These are phyloP conservation scores for Perkinsus chesapeaki DNA, from an alignment of 169 alveolate genomes.

Conservation along the genomic window DNA sequence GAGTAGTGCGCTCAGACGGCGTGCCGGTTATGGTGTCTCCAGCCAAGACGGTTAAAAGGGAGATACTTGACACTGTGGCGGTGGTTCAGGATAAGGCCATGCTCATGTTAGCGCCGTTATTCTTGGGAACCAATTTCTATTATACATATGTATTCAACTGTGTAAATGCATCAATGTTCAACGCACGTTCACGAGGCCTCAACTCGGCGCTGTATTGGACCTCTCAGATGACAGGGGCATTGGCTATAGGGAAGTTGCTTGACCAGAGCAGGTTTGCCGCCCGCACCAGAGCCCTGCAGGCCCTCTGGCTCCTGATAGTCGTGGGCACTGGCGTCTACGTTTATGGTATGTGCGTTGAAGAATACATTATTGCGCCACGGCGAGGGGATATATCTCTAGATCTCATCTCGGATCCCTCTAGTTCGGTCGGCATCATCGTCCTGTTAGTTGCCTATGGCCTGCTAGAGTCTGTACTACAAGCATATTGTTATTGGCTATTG, in stretches of 20 bases:
- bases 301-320: not conserved
- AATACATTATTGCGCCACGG: not conserved
- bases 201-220: not conserved
- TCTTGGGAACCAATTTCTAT: not conserved
- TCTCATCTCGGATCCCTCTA: not conserved
- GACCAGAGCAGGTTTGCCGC: not conserved
- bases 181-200: not conserved
- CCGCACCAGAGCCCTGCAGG: not conserved
- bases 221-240: not conserved
- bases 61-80: not conserved
- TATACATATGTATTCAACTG: not conserved
- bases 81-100: not conserved
- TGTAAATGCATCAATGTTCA: not conserved
- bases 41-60: not conserved
- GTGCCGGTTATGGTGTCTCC: not conserved
- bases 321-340: not conserved
- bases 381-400: not conserved
- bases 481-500: not conserved
- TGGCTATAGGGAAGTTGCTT: not conserved
- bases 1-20: not conserved
- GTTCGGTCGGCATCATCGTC: not conserved
- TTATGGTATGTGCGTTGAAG: not conserved
- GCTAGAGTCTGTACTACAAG: not conserved
- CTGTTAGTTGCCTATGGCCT: not conserved
- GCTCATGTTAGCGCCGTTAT: not conserved